These are phyloP conservation scores for Naganishia sp. DNA, from an alignment of 1,284 basidiomycete species.

Conservation along the genomic window DNA sequence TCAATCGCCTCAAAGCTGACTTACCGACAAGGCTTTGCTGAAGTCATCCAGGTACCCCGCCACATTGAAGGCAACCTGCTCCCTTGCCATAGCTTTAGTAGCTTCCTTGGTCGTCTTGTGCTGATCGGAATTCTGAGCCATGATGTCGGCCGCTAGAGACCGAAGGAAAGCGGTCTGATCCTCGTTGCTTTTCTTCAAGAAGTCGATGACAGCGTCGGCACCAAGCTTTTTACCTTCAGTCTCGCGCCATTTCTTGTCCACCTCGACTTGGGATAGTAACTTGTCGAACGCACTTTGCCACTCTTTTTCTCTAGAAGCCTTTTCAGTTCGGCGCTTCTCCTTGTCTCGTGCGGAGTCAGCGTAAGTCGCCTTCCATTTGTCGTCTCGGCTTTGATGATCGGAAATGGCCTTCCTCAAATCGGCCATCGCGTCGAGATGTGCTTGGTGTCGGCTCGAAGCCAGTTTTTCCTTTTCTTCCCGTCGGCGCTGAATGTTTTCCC, in stretches of 20 bases:
- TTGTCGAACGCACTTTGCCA: constrained; percentile 46
- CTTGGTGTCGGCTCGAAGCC: constrained; percentile 44
- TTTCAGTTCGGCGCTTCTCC: constrained; percentile 48
- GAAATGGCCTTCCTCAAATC: constrained; percentile 45
- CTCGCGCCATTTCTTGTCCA: constrained; percentile 49
- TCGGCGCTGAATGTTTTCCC: constrained; percentile 40
- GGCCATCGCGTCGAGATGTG: constrained; percentile 44
- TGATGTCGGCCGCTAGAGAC: constrained; percentile 48
- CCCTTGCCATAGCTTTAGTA: constrained; percentile 46
- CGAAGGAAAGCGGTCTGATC: constrained; percentile 48
- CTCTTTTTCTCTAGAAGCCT: constrained; percentile 46
- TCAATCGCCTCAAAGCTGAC: constrained; percentile 3
- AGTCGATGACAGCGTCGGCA: constrained; percentile 49
- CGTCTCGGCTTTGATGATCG: constrained; percentile 43
- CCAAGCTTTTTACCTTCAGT: constrained; percentile 50
- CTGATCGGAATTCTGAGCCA: constrained; percentile 52
- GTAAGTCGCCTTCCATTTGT: constrained; percentile 38
- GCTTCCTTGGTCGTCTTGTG: constrained; percentile 48
- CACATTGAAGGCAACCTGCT: constrained; percentile 54
- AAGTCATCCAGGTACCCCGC: constrained; percentile 53
- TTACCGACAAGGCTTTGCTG: constrained; percentile 49
- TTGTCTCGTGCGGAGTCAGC: constrained; percentile 41
- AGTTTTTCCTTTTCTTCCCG: constrained; percentile 44
- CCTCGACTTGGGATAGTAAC: constrained; percentile 45
- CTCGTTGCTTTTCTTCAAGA: constrained; percentile 46